These are phyloP conservation scores for Penicillium palitans DNA, from an alignment of 2,329 filamentous ascomycete species.

Conservation along the genomic window DNA sequence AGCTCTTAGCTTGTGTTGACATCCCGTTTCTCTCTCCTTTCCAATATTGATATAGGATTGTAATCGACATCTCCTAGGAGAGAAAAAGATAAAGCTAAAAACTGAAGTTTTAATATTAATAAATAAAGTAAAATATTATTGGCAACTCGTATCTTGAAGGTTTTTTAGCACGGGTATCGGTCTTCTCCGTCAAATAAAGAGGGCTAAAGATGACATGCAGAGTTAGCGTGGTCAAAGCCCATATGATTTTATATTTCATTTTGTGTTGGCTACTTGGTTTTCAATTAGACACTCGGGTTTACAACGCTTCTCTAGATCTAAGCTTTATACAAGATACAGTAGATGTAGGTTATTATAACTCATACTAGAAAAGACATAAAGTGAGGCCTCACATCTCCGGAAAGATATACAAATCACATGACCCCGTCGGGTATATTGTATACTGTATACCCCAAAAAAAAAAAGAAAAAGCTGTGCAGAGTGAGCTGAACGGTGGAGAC, in stretches of 20 bases:
- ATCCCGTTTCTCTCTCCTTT: not conserved
- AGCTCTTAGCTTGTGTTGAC: not conserved
- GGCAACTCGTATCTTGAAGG: not conserved
- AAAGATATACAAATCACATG: slow-evolving; percentile 8
- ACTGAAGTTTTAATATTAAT: not conserved
- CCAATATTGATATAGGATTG: not conserved
- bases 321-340: not conserved
- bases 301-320: not conserved
- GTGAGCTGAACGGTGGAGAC: slow-evolving; percentile 29
- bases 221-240: not conserved
- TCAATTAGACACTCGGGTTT: not conserved
- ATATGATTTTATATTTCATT: not conserved
- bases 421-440: not conserved
- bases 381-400: not conserved
- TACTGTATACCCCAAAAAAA: not conserved
- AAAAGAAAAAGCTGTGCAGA: not conserved
- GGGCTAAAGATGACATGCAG: not conserved
- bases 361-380: not conserved
- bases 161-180: not conserved
- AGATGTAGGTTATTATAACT: not conserved
- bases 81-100: not conserved
- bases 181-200: not conserved
- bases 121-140: not conserved
- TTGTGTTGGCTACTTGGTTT: not conserved
- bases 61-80: not conserved